Conservation (phyloP, 1,284 basidiomycete genomes). For the Leccinum subrobustum region DNA sequence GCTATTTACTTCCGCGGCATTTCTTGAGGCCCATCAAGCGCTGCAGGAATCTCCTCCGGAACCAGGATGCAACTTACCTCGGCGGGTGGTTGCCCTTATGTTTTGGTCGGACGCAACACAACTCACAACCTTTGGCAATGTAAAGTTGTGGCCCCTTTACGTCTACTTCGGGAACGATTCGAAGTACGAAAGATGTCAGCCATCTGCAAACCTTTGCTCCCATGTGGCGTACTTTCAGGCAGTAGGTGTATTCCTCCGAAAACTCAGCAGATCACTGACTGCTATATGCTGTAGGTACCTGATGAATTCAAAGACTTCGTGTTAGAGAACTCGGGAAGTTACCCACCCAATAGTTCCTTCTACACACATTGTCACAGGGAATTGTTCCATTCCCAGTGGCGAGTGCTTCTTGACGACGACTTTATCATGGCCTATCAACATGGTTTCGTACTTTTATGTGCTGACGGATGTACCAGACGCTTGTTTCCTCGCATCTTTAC, state of each 20-base stretch:
- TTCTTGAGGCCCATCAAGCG: background rate
- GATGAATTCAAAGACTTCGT: rapidly evolving
- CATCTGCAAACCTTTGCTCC: background rate
- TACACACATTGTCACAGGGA: no score
- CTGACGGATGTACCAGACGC: no score
- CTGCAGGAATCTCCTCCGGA: background rate
- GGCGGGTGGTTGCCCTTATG: background rate
- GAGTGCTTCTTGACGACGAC: no score
- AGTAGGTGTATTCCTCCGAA: background rate
- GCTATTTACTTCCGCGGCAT: background rate
- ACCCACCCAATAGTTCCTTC: no score
- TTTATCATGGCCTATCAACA: no score
- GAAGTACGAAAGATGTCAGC: background rate
- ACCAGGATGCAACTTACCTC: background rate
- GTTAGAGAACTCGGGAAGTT: no score
- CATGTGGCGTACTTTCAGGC: background rate
- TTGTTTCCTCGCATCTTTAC: no score
- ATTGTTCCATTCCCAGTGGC: no score
- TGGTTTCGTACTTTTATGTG: no score
- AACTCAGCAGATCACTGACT: background rate
- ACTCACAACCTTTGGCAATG: background rate
- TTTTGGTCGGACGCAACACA: background rate
- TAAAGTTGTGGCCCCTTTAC: background rate
- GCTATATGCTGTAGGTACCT: background rate
- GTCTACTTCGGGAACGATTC: background rate